Evolutionary conservation across 2,329 filamentous ascomycete species (phyloP), one percentile per base, ranked within the genome.

Genomic region (Neoscytalidium dimidiatum): DNA sequence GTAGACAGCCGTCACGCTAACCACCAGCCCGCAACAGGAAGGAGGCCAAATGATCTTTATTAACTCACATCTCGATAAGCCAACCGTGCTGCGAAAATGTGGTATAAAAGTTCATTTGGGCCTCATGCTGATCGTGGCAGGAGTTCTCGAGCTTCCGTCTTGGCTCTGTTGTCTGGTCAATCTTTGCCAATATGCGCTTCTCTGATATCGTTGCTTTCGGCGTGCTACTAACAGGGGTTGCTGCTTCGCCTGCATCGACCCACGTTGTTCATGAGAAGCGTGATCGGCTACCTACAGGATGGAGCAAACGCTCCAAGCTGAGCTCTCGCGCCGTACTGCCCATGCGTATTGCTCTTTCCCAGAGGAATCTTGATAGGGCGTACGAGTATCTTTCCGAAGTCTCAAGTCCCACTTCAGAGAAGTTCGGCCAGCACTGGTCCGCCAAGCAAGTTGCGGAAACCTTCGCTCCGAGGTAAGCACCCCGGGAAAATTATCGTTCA

Each of bases 381-480:
- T 66, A 70, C 41, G 68, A 74, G 2, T 74, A 70, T 69, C 65
- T 77, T 35, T 67, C 71, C 56, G 74, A 75, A 23, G 75, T 82
- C n/a, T 81, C 80, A 4, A 72, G 81, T 60, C 81, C 80, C 3
- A 68, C 67, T 4, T 83, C 80, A 17, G 60, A 74, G 13, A 78
- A 74, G 4, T 83, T 78, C 68, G 80, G 79, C 21, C 69, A 79
- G 63, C 77, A 80, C 64, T 82, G 79, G 77, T 76, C 77, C 5
- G 71, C 76, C 8, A 74, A 82, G 35, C 67, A 82, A 61, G 74
- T 83, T 43, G 78, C 78, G 48, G 74, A 80, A 41, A 73, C 77
- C 2, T 51, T 51, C 67, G 75, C 79, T 23, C 78, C 80, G 11
- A 74, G 71, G 71, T 73, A 65, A 61, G 64, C 19, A 3, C 1